Base-by-base conservation (phyloP, 495 filamentous ascomycete genomes). In the Penicillium bialowiezense region DNA sequence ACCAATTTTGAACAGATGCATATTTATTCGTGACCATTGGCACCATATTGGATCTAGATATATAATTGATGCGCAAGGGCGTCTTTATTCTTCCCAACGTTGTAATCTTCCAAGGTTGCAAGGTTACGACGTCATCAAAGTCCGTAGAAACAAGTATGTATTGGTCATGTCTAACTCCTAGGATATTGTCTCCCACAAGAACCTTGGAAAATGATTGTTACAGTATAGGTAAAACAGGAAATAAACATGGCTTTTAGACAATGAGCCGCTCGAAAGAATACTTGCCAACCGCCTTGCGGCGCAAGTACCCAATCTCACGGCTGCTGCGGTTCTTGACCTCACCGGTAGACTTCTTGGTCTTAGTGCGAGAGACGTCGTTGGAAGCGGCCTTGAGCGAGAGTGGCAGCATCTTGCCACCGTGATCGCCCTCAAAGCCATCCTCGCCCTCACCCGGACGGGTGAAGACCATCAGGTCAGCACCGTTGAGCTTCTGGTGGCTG, bases 231-330 rank as follows among this genome's bases (percentile, higher is more conserved):
- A n/a, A n/a, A 50, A 60, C 41, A 55, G 46, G 43, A 57, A 55
- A 55, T 17, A 19, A 40, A 48, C 18, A 44, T 40, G 21, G 28
- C 5, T 36, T 38, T 58, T 70, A 85, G 48, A 90, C 68, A 42
- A 80, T 63, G 48, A 92, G 84, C 63, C 80, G 77, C 61, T 90
- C 85, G 46, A 90, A 78, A 20, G 87, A 87, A 71, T 95, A 95
- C 51, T 85, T 79, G 32, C 82, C 83, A 37, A 85, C 80, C 44
- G 82, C 85, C 71, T 84, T 83, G 59, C 87, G 86, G 36, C 81
- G 79, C 52, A 89, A 65, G 59, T 84, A 78, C 9, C 87, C 87
- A 44, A 85, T 84, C 63, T 93, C 84, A 65, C 90, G 71, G 46
- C 51, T 70, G 54, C 74, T 87, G 54, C 87, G 76, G 53, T 72